These are phyloP conservation scores for Pseudoperonospora humuli DNA, from an alignment of 352 stramenopile genomes.

Conservation along the genomic window DNA sequence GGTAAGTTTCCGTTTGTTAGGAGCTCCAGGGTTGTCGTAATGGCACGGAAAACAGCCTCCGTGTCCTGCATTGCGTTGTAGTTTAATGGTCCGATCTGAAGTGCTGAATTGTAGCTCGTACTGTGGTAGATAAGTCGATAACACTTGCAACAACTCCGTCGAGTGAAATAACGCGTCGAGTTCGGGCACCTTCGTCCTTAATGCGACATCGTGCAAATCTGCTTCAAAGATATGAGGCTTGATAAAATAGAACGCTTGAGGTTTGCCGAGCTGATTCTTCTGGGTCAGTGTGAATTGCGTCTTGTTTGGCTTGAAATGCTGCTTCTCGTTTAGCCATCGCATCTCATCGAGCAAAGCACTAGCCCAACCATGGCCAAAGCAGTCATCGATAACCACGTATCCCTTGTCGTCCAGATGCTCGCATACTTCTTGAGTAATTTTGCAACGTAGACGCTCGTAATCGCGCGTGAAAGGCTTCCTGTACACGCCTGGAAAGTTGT, in stretches of 20 bases:
- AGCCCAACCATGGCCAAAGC: conserved; percentile 48
- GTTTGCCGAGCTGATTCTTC: conserved; percentile 14
- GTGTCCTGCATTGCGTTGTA: conserved; percentile 67
- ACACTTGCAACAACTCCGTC: conserved; percentile 38
- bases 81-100: conserved; percentile 55
- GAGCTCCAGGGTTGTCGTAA: conserved; percentile 74
- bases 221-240: conserved; percentile 85
- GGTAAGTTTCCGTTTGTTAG: conserved; percentile 73
- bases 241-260: conserved; percentile 44
- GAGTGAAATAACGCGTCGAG: conserved; percentile 61
- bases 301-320: conserved; percentile 72
- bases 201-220: conserved; percentile 57
- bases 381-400: conserved; percentile 63
- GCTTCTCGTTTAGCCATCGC: conserved; percentile 39
- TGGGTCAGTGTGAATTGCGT: conserved; percentile 70
- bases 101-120: conserved; percentile 56
- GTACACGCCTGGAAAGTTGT: conserved; percentile 37
- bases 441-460: conserved; percentile 34
- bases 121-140: conserved; percentile 43
- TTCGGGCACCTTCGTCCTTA: conserved; percentile 49
- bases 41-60: conserved; percentile 77
- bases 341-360: conserved; percentile 55
- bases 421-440: conserved; percentile 39
- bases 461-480: conserved; percentile 44
- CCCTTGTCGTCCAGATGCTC: conserved; percentile 39